phyloP scores from a whole-genome alignment of 2,329 filamentous ascomycete species.

The Nothopassalora personata region DNA sequence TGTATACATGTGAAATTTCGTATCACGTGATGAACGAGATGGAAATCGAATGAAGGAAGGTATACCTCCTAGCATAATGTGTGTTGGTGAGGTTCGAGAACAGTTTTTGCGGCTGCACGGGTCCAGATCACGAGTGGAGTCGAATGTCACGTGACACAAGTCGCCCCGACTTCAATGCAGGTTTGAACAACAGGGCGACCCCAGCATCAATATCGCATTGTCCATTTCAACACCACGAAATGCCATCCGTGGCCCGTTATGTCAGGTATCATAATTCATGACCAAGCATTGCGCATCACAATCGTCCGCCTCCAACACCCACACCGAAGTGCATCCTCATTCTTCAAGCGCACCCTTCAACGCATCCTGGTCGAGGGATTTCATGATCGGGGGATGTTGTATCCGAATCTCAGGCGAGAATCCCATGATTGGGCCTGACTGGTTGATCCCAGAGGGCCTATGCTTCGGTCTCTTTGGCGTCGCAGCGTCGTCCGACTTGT shows the following conservation, averaged over 20 bases:
- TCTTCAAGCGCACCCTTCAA: constrained; percentile 38
- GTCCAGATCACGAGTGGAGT: too few species aligned
- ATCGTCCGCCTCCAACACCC: constrained; percentile 2
- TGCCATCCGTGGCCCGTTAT: background rate
- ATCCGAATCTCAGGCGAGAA: constrained; percentile 56
- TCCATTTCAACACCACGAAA: constrained; percentile 1
- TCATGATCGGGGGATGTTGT: constrained; percentile 52
- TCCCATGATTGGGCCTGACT: constrained; percentile 67
- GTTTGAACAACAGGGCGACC: too few species aligned
- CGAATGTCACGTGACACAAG: too few species aligned
- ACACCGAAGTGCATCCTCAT: background rate
- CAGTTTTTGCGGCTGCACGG: too few species aligned
- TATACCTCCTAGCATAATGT: too few species aligned
- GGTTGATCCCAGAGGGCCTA: constrained; percentile 68
- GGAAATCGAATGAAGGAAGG: too few species aligned
- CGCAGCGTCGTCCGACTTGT: constrained; percentile 22
- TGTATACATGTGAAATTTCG: too few species aligned
- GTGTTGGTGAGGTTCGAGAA: too few species aligned
- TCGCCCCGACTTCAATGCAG: too few species aligned
- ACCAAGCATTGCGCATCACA: background rate
- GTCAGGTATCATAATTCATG: constrained; percentile 8
- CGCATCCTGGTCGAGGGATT: constrained; percentile 55
- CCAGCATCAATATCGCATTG: background rate
- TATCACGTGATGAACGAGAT: too few species aligned
- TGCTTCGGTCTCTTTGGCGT: constrained; percentile 37